Evolutionary conservation across 768 basidiomycete genomes (phyloP).

Genomic region (Gelatoporia subvermispora): DNA sequence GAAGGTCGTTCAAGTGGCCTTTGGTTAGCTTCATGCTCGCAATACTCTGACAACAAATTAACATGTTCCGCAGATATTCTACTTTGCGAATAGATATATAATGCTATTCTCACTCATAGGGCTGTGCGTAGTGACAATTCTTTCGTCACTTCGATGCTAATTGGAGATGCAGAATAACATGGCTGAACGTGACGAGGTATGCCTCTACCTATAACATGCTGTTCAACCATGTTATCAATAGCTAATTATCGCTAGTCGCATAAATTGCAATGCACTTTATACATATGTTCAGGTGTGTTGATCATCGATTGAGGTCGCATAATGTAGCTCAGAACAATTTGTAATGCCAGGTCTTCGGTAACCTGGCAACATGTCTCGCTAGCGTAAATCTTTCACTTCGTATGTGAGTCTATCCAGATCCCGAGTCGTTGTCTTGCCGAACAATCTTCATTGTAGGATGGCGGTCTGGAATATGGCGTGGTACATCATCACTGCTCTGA

Average conservation of each 20-base stretch:
- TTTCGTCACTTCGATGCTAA: background rate
- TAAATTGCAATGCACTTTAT: conserved; percentile 44
- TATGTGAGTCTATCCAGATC: conserved; percentile 28
- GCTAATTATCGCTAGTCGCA: conserved; percentile 5
- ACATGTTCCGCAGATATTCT: conserved; percentile 31
- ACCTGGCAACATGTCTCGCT: conserved; percentile 39
- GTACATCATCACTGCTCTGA: conserved; percentile 44
- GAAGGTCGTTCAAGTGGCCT: conserved; percentile 42
- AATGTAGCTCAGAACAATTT: background rate
- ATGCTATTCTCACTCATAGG: conserved; percentile 42
- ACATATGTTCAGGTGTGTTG: conserved; percentile 39
- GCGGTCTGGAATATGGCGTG: conserved; percentile 62
- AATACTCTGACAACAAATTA: background rate
- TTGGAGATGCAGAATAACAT: conserved; percentile 23
- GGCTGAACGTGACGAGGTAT: conserved; percentile 33
- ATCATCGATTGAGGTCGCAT: background rate
- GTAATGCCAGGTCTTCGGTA: conserved; percentile 32
- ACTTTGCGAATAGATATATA: conserved; percentile 41
- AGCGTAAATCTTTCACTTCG: conserved; percentile 45
- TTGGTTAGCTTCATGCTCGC: conserved; percentile 24
- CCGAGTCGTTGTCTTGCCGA: background rate
- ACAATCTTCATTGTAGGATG: conserved; percentile 31
- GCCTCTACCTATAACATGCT: background rate
- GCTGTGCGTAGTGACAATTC: conserved; percentile 27
- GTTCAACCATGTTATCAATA: background rate